phyloP scores from a whole-genome alignment of 345 rosid species.

The Moricandia moricandioides region DNA sequence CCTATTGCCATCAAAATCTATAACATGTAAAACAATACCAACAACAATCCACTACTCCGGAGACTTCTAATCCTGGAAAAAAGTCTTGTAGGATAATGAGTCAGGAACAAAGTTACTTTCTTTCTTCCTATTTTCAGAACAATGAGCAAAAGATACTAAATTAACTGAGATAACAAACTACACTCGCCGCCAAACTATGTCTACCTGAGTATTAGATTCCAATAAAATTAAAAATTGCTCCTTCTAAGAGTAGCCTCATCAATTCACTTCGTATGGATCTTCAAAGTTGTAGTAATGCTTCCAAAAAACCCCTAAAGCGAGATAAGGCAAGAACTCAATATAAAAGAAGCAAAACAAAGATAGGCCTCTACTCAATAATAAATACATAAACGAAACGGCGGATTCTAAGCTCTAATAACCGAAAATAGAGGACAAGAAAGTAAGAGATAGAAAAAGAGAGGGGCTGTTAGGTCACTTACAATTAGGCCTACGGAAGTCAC shows the following conservation, averaged over 20 bases:
- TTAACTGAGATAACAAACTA: background rate
- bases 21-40: slow-evolving; percentile 5
- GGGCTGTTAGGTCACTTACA: background rate
- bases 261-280: background rate
- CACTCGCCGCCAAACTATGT: background rate
- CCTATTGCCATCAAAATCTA: background rate
- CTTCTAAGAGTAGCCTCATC: background rate
- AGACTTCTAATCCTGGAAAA: background rate
- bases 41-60: background rate
- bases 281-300: background rate
- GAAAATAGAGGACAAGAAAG: background rate
- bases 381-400: background rate
- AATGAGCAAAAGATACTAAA: background rate
- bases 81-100: background rate
- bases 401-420: background rate
- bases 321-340: background rate
- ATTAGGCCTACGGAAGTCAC: background rate
- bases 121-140: background rate
- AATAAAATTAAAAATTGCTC: background rate
- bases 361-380: background rate
- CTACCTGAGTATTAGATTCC: background rate
- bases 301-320: background rate
- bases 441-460: too few relatives aligned
- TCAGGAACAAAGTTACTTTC: background rate
- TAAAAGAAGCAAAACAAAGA: background rate